These are phyloP conservation scores for Ophiostoma sp. DNA, from an alignment of 2,329 filamentous ascomycete genomes.

Conservation along the genomic window DNA sequence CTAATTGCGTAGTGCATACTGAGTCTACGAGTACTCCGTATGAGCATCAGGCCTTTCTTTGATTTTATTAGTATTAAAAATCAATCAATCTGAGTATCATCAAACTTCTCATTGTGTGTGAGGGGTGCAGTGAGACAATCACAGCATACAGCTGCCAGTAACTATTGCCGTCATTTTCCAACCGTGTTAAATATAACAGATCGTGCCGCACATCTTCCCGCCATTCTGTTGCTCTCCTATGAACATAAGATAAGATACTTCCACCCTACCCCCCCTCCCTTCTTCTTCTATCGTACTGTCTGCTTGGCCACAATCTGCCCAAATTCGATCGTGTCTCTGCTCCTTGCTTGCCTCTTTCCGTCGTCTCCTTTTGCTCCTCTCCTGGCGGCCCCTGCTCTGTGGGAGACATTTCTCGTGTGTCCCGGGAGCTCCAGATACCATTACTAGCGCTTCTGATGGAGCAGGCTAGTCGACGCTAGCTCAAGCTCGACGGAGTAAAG, in stretches of 20 bases:
- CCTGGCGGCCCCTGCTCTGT: slow-evolving; percentile 2
- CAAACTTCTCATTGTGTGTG: background rate
- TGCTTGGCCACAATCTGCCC: no score
- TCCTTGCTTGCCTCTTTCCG: background rate
- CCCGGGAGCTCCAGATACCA: slow-evolving; percentile 20
- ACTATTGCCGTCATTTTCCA: no score
- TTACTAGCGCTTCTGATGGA: slow-evolving; percentile 19
- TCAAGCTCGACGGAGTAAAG: slow-evolving; percentile 13
- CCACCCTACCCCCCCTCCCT: no score
- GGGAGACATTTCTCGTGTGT: slow-evolving; percentile 4
- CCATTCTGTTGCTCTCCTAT: no score
- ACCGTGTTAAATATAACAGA: no score
- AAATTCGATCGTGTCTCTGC: no score
- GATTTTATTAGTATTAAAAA: background rate
- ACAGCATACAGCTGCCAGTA: background rate
- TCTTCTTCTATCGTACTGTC: no score
- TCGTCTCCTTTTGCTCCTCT: background rate
- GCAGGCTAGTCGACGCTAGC: slow-evolving; percentile 19
- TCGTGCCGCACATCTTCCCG: no score
- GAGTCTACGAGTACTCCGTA: background rate
- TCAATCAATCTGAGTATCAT: no score
- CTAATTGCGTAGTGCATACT: slow-evolving; percentile 20
- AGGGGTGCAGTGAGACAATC: background rate
- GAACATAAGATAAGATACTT: no score
- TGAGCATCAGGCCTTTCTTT: background rate